Conservation (phyloP, 1,139 yeast species). For the Kodamaea anthophila region DNA sequence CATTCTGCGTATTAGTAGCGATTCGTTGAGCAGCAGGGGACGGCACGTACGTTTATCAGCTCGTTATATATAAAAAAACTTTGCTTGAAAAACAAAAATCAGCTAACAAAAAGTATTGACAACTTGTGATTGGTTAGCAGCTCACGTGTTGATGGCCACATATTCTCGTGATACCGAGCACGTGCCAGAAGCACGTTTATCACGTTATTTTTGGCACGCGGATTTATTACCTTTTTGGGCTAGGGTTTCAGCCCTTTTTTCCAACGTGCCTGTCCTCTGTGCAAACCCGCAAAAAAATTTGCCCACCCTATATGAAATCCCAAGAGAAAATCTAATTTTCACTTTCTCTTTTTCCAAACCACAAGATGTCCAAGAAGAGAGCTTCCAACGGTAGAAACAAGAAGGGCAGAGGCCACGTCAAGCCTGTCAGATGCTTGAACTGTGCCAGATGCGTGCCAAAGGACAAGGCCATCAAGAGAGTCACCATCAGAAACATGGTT, state of each 20-base stretch:
- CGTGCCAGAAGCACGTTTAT: too few relatives aligned
- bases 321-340: slow-evolving; percentile 5
- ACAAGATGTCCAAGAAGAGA: slow-evolving; percentile 99
- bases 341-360: slow-evolving; percentile 10
- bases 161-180: slow-evolving; percentile 2
- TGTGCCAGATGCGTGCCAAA: slow-evolving; percentile 99
- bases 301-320: slow-evolving; percentile 2
- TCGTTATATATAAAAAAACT: slow-evolving; percentile 1
- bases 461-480: slow-evolving; percentile 99
- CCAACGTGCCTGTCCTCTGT: slow-evolving; percentile 3
- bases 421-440: slow-evolving; percentile 99
- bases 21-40: not conserved
- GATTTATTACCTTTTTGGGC: too few relatives aligned
- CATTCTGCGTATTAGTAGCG: slow-evolving; percentile 16
- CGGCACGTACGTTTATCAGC: slow-evolving; percentile 3
- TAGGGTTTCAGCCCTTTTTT: slow-evolving; percentile 2
- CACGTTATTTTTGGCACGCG: slow-evolving; percentile 2
- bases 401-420: slow-evolving; percentile 99
- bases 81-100: slow-evolving; percentile 9
- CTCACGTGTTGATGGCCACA: slow-evolving; percentile 1
- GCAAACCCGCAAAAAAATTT: slow-evolving; percentile 2
- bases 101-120: slow-evolving; percentile 12
- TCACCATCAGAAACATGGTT: slow-evolving; percentile 99
- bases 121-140: slow-evolving; percentile 11
- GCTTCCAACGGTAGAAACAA: slow-evolving; percentile 99